Conservation (phyloP, 768 basidiomycete species). For the Mycena latifolia region DNA sequence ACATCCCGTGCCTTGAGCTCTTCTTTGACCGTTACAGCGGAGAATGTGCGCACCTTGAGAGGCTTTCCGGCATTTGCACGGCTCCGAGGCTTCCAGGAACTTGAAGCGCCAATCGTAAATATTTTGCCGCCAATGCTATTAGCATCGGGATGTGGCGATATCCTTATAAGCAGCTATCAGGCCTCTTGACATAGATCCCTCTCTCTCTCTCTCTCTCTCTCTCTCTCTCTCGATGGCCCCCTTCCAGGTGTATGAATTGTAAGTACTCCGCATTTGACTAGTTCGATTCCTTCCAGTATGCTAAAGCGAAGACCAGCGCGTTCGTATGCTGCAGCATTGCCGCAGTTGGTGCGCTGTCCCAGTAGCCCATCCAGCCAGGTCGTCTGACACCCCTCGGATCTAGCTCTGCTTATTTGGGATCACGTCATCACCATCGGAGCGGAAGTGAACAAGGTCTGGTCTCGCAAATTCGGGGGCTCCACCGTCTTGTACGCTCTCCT, state of each 20-base stretch:
- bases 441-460: constrained; percentile 46
- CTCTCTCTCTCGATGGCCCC: neutral
- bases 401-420: constrained; percentile 48
- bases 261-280: neutral
- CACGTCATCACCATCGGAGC: constrained; percentile 42
- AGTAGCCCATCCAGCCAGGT: neutral
- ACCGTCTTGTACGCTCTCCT: constrained; percentile 43
- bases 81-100: too few relatives aligned
- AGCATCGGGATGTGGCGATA: too few relatives aligned
- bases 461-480: constrained; percentile 43
- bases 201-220: too few relatives aligned
- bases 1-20: too few relatives aligned
- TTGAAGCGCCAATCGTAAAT: too few relatives aligned
- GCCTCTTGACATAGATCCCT: too few relatives aligned
- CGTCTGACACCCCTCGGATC: neutral
- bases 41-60: too few relatives aligned
- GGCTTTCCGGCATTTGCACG: too few relatives aligned
- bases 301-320: constrained; percentile 32
- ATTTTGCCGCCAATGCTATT: too few relatives aligned
- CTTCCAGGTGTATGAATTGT: neutral
- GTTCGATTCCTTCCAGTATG: neutral
- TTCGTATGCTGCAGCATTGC: constrained; percentile 49
- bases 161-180: too few relatives aligned
- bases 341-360: constrained; percentile 41
- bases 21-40: too few relatives aligned